Evolutionary conservation across 2,329 filamentous ascomycete species (phyloP).

Genomic region (Trichoderma harzianum): DNA sequence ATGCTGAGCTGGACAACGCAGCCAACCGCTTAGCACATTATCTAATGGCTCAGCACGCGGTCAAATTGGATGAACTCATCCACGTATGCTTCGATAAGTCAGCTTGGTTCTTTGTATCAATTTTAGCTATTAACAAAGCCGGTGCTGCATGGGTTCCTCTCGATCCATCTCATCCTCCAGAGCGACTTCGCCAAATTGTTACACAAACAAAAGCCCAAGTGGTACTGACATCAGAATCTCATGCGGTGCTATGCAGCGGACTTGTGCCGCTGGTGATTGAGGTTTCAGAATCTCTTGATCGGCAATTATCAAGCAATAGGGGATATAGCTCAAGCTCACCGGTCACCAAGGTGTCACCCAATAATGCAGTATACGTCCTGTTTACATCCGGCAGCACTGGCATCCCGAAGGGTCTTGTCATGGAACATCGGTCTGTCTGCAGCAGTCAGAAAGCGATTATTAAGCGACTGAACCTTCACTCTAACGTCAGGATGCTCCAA

Average conservation of each 20-base stretch:
- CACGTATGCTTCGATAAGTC: slow-evolving; percentile 18
- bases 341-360: background rate
- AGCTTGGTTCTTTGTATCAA: slow-evolving; percentile 21
- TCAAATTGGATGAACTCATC: slow-evolving; percentile 20
- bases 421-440: slow-evolving; percentile 21
- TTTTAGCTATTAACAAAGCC: slow-evolving; percentile 21
- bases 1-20: slow-evolving; percentile 31
- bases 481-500: slow-evolving; percentile 6
- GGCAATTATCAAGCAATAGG: background rate
- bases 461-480: background rate
- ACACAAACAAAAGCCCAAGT: background rate
- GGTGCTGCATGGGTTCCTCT: slow-evolving; percentile 22
- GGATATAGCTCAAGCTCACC: background rate
- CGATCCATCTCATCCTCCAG: slow-evolving; percentile 13
- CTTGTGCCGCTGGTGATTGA: background rate
- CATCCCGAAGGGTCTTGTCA: slow-evolving; percentile 24
- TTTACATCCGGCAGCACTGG: slow-evolving; percentile 28
- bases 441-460: slow-evolving; percentile 10
- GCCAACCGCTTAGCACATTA: slow-evolving; percentile 17
- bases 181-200: slow-evolving; percentile 7
- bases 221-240: background rate
- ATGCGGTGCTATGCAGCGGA: background rate
- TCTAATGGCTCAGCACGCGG: background rate
- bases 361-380: slow-evolving; percentile 22
- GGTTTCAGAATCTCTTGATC: background rate